These are phyloP conservation scores for Sclerotinia nivalis DNA, from an alignment of 2,329 filamentous ascomycete species.

Conservation along the genomic window DNA sequence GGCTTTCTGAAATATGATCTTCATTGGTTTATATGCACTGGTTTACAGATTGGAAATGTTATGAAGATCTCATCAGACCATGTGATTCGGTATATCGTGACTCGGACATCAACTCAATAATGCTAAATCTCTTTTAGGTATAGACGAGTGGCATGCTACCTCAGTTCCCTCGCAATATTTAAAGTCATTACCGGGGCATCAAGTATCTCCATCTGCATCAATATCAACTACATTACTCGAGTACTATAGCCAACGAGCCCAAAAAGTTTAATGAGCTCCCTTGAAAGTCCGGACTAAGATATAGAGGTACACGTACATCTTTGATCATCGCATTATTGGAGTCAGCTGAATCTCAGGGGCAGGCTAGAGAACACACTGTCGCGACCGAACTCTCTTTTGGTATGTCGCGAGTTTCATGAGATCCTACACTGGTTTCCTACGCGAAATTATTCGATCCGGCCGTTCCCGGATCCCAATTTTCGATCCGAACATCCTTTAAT, in stretches of 20 bases:
- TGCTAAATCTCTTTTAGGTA: not conserved
- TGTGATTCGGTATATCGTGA: not conserved
- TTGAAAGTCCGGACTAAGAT: not conserved
- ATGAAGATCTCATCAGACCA: not conserved
- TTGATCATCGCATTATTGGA: not conserved
- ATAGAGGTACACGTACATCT: not conserved
- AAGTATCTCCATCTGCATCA: not conserved
- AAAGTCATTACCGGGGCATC: too few relatives aligned
- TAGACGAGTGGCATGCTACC: not conserved
- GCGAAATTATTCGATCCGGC: not conserved
- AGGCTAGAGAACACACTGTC: not conserved
- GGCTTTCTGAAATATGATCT: not conserved
- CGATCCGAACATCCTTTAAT: too few relatives aligned
- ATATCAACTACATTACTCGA: not conserved
- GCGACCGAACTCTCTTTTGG: not conserved
- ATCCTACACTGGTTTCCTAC: not conserved
- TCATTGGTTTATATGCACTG: not conserved
- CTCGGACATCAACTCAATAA: not conserved
- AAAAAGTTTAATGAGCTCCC: not conserved
- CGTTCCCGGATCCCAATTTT: too few relatives aligned
- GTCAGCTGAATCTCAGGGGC: not conserved
- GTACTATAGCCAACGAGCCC: too few relatives aligned
- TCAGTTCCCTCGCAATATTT: not conserved
- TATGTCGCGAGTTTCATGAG: not conserved
- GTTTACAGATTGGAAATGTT: not conserved